Evolutionary conservation across 495 filamentous ascomycete genomes (phyloP).

Genomic region (Aspergillus bridgeri): DNA sequence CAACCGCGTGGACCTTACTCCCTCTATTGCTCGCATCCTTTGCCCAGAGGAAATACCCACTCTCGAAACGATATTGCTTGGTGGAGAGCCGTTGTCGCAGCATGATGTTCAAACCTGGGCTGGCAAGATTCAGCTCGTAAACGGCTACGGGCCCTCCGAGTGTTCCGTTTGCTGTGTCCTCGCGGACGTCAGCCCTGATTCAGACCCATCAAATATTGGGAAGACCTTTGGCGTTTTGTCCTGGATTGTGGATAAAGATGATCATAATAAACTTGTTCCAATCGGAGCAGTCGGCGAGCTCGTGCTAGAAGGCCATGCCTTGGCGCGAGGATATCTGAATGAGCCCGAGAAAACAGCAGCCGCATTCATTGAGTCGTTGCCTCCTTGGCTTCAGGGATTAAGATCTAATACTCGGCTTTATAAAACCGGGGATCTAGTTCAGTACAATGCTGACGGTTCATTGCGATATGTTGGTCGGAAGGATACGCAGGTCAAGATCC

Average conservation of each 20-base stretch:
- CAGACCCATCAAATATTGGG: constrained; percentile 9
- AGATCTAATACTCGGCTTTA: constrained; percentile 25
- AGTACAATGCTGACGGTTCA: constrained; percentile 32
- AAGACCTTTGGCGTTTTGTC: background rate
- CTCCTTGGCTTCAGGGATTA: background rate
- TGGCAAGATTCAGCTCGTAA: constrained; percentile 35
- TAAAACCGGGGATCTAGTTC: constrained; percentile 51
- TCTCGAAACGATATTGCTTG: constrained; percentile 30
- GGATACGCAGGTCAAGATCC: constrained; percentile 33
- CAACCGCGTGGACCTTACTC: constrained; percentile 33
- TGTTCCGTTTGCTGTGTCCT: constrained; percentile 23
- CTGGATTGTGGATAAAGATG: constrained; percentile 36
- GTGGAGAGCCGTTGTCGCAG: constrained; percentile 38
- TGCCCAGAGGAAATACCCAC: constrained; percentile 24
- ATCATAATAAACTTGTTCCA: constrained; percentile 22
- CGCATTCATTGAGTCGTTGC: constrained; percentile 43
- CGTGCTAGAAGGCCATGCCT: constrained; percentile 18
- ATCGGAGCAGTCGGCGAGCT: constrained; percentile 33
- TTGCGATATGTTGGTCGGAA: constrained; percentile 34
- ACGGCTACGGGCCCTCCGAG: constrained; percentile 50
- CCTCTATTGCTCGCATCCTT: constrained; percentile 31
- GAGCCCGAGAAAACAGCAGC: constrained; percentile 35
- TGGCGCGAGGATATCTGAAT: constrained; percentile 46
- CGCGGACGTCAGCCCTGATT: background rate
- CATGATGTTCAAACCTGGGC: constrained; percentile 43